These are phyloP conservation scores for Phlegmacium glaucopus DNA, from an alignment of 768 basidiomycete species.

Conservation along the genomic window DNA sequence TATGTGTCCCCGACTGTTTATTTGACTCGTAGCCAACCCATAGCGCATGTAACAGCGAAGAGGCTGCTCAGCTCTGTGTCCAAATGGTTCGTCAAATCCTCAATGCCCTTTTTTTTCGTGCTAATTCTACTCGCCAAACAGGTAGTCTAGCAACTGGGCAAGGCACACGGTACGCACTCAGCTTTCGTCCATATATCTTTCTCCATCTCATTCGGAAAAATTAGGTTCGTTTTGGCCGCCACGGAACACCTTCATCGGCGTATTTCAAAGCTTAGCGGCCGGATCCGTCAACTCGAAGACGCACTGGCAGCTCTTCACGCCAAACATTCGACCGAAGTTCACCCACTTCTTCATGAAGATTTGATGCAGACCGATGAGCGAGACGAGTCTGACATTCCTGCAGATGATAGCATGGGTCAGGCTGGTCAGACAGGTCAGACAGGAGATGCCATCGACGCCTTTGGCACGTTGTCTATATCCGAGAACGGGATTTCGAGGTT, in stretches of 20 bases:
- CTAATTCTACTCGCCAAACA: slow-evolving; percentile 18
- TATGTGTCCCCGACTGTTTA: slow-evolving; percentile 22
- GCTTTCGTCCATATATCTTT: neutral
- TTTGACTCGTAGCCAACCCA: slow-evolving; percentile 2
- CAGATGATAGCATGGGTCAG: slow-evolving; percentile 9
- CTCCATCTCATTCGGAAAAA: neutral
- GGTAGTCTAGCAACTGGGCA: slow-evolving; percentile 79
- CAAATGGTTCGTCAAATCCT: slow-evolving; percentile 47
- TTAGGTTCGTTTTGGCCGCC: slow-evolving; percentile 51
- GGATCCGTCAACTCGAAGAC: slow-evolving; percentile 60
- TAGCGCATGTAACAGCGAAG: slow-evolving; percentile 38
- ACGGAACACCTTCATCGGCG: slow-evolving; percentile 64
- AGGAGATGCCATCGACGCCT: slow-evolving; percentile 49
- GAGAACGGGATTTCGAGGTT: slow-evolving; percentile 60
- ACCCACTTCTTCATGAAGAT: slow-evolving; percentile 59
- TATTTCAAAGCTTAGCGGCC: slow-evolving; percentile 47
- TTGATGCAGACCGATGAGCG: slow-evolving; percentile 33
- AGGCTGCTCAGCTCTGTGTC: slow-evolving; percentile 68
- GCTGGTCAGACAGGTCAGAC: slow-evolving; percentile 11
- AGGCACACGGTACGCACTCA: slow-evolving; percentile 53
- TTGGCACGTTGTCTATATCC: slow-evolving; percentile 59
- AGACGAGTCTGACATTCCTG: slow-evolving; percentile 26
- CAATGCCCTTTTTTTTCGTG: slow-evolving; percentile 3
- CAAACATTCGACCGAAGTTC: slow-evolving; percentile 47
- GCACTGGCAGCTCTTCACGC: slow-evolving; percentile 51